Evolutionary conservation across 1,139 yeast genomes (phyloP).

Genomic region (Pneumocystis murina): DNA sequence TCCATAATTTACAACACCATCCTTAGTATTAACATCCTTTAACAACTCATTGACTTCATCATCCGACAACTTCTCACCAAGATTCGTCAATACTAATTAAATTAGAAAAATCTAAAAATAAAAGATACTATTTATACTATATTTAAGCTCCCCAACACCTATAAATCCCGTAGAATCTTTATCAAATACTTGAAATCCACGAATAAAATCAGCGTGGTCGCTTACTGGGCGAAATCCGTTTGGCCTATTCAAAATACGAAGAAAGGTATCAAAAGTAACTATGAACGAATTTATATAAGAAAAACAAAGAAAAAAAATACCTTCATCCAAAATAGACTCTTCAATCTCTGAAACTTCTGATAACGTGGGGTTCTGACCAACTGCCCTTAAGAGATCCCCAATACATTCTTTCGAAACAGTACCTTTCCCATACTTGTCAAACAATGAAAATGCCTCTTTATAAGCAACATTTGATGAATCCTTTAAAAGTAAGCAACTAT

Average conservation of each 20-base stretch:
- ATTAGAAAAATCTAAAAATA: neutral
- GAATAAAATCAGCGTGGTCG: slow-evolving; percentile 89
- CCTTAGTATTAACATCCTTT: slow-evolving; percentile 86
- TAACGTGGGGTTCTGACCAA: slow-evolving; percentile 94
- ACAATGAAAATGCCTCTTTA: slow-evolving; percentile 91
- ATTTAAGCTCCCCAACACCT: slow-evolving; percentile 91
- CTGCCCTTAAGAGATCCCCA: slow-evolving; percentile 89
- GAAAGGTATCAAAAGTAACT: slow-evolving; percentile 64
- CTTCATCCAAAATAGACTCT: slow-evolving; percentile 27
- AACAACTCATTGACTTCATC: slow-evolving; percentile 88
- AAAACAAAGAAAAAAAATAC: slow-evolving; percentile 15
- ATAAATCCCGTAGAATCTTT: slow-evolving; percentile 90
- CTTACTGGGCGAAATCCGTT: slow-evolving; percentile 83
- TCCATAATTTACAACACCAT: slow-evolving; percentile 88
- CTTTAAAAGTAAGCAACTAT: neutral
- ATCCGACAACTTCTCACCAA: slow-evolving; percentile 83
- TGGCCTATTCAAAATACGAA: slow-evolving; percentile 66
- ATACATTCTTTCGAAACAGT: slow-evolving; percentile 73
- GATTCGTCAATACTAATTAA: slow-evolving; percentile 50
- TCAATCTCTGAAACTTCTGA: slow-evolving; percentile 60
- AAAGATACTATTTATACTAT: slow-evolving; percentile 27
- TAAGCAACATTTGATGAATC: slow-evolving; percentile 44
- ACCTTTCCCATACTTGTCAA: slow-evolving; percentile 94
- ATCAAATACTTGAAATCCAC: slow-evolving; percentile 96
- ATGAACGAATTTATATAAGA: slow-evolving; percentile 19